These are phyloP conservation scores for Talaromyces sp. DNA, from an alignment of 2,329 filamentous ascomycete genomes.

Conservation along the genomic window DNA sequence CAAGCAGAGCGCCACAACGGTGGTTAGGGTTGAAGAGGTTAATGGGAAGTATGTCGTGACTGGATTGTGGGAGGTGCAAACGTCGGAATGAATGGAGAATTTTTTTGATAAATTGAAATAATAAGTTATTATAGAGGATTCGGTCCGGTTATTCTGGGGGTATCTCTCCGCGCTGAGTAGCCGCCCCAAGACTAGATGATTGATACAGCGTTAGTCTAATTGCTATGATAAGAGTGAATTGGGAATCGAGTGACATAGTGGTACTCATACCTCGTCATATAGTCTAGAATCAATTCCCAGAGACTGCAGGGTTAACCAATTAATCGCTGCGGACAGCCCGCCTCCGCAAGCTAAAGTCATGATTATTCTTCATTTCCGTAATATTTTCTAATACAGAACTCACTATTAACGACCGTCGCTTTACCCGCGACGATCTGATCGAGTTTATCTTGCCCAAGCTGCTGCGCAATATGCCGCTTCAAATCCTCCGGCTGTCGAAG, in stretches of 20 bases:
- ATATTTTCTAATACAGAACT: not conserved
- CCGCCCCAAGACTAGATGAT: not conserved
- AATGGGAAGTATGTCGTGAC: not conserved
- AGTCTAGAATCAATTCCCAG: not conserved
- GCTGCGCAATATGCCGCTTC: not conserved
- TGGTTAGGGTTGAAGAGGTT: not conserved
- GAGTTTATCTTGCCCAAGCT: not conserved
- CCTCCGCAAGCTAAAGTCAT: not conserved
- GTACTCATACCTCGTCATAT: not conserved
- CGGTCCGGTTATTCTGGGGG: not conserved
- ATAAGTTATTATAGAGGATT: not conserved
- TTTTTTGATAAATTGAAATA: no score
- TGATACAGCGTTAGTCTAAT: not conserved
- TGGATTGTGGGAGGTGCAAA: conserved; percentile 1
- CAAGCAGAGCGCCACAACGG: conserved; percentile 4
- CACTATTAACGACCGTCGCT: not conserved
- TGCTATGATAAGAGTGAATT: no score
- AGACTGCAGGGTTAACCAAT: not conserved
- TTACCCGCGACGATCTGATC: not conserved
- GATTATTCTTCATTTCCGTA: no score
- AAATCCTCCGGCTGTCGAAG: not conserved
- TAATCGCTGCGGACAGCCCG: not conserved
- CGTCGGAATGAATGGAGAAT: not conserved
- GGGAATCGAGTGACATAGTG: no score
- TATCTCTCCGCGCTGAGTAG: not conserved